Percentiles rank a stretch among this genome's conserved stretches.
Evolutionary conservation across 305 asterid genomes (phyloP).

Genomic region (Solanum hybrid): DNA sequence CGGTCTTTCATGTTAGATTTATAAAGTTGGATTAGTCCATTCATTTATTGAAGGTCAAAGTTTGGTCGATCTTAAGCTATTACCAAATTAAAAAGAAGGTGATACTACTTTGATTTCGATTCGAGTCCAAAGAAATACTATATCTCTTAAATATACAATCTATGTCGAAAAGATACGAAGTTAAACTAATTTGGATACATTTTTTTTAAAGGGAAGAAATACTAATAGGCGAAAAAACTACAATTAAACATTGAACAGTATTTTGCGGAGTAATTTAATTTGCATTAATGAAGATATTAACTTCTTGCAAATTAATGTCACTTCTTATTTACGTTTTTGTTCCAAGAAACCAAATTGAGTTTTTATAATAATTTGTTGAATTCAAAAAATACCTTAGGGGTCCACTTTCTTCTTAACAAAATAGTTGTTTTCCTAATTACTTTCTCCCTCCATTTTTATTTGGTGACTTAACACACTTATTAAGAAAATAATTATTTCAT

Average conservation of each 20-base stretch:
- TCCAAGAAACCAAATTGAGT: background rate
- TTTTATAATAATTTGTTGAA: background rate
- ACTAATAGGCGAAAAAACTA: background rate
- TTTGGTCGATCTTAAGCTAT: too few species aligned
- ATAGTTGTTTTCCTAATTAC: too few species aligned
- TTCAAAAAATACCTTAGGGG: background rate
- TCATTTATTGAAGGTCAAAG: too few species aligned
- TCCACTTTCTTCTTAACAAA: too few species aligned
- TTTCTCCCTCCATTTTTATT: too few species aligned
- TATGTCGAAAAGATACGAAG: too few species aligned
- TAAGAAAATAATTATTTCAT: too few species aligned
- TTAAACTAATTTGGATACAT: background rate
- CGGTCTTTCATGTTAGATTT: fast-evolving
- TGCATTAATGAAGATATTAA: background rate
- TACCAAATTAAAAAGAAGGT: too few species aligned
- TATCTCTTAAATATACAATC: fast-evolving
- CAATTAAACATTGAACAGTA: background rate
- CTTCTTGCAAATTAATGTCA: background rate
- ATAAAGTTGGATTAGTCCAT: too few species aligned
- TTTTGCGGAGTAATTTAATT: background rate
- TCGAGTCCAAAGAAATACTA: too few species aligned
- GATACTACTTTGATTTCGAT: too few species aligned
- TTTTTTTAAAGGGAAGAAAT: background rate
- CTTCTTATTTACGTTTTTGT: background rate
- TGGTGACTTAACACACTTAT: too few species aligned